These are phyloP conservation scores for Colletotrichum sp. DNA, from an alignment of 2,329 filamentous ascomycete genomes.

Conservation along the genomic window DNA sequence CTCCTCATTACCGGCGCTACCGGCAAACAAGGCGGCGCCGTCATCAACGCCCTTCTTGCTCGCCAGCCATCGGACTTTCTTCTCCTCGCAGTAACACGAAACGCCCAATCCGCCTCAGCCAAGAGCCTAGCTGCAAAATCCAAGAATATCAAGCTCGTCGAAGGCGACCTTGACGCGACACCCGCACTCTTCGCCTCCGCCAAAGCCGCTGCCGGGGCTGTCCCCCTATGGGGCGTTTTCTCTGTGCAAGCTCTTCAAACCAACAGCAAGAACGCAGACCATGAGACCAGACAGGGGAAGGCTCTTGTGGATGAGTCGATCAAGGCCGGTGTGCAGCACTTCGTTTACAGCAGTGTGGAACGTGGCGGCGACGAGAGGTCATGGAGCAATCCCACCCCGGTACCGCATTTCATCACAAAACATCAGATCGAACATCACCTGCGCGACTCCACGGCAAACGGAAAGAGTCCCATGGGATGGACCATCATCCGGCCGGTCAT, in stretches of 20 bases:
- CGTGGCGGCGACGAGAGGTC: constrained; percentile 55
- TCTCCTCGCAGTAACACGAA: constrained; percentile 60
- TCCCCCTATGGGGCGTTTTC: constrained; percentile 58
- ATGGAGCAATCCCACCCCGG: constrained; percentile 50
- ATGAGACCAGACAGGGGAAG: constrained; percentile 50
- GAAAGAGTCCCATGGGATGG: constrained; percentile 53
- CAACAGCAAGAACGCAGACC: not conserved
- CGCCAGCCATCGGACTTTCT: constrained; percentile 4
- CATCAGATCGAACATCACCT: constrained; percentile 63
- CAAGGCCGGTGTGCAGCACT: constrained; percentile 55
- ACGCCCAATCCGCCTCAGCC: constrained; percentile 47
- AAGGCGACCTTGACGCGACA: constrained; percentile 58
- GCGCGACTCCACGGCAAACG: constrained; percentile 33
- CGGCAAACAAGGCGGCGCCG: constrained; percentile 40
- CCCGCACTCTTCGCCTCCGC: constrained; percentile 46
- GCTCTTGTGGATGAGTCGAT: constrained; percentile 57
- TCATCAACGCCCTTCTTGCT: constrained; percentile 33
- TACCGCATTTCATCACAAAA: constrained; percentile 65
- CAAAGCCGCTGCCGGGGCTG: not conserved
- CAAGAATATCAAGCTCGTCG: constrained; percentile 26
- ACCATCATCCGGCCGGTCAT: constrained; percentile 63
- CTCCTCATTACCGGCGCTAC: constrained; percentile 40
- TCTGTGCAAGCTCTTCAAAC: constrained; percentile 41
- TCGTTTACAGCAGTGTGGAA: constrained; percentile 66
- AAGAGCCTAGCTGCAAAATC: constrained; percentile 42